Evolutionary conservation across 768 basidiomycete genomes (phyloP).

Genomic region (Brasilioporus rufonigricans): DNA sequence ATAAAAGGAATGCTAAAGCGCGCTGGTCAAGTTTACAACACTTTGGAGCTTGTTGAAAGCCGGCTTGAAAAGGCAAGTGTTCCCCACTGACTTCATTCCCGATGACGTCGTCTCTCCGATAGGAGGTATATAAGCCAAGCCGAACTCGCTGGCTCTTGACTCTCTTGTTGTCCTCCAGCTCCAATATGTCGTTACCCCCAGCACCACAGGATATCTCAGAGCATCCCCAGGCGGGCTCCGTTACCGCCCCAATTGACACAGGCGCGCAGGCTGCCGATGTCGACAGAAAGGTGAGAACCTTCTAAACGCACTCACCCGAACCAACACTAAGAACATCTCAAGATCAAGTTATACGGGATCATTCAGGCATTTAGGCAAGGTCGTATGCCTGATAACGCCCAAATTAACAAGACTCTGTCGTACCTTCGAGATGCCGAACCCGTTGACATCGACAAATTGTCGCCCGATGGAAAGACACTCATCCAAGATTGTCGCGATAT

Average conservation of each 20-base stretch:
- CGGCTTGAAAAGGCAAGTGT: background rate
- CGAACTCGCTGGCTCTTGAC: background rate
- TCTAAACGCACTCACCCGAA: background rate
- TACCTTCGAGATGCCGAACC: constrained; percentile 64
- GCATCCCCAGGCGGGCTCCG: constrained; percentile 54
- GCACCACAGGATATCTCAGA: constrained; percentile 60
- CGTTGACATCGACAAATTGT: constrained; percentile 64
- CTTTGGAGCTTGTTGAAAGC: too few relatives aligned
- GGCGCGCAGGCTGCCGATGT: constrained; percentile 66
- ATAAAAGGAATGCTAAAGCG: too few relatives aligned
- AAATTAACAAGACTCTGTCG: constrained; percentile 70
- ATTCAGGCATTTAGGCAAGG: constrained; percentile 79
- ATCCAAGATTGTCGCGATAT: constrained; percentile 78
- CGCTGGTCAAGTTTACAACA: too few relatives aligned
- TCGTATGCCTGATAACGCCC: constrained; percentile 73
- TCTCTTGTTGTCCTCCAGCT: background rate
- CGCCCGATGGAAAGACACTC: constrained; percentile 72
- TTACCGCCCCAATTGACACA: constrained; percentile 66
- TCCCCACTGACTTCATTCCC: background rate
- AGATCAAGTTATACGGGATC: constrained; percentile 75
- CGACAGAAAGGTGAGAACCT: constrained; percentile 59
- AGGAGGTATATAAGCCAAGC: constrained; percentile 11
- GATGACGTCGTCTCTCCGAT: constrained; percentile 17
- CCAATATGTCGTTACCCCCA: constrained; percentile 62
- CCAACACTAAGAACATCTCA: background rate